phyloP scores from a whole-genome alignment of 108 stramenopile genomes.

The Skeletonema grethae region DNA sequence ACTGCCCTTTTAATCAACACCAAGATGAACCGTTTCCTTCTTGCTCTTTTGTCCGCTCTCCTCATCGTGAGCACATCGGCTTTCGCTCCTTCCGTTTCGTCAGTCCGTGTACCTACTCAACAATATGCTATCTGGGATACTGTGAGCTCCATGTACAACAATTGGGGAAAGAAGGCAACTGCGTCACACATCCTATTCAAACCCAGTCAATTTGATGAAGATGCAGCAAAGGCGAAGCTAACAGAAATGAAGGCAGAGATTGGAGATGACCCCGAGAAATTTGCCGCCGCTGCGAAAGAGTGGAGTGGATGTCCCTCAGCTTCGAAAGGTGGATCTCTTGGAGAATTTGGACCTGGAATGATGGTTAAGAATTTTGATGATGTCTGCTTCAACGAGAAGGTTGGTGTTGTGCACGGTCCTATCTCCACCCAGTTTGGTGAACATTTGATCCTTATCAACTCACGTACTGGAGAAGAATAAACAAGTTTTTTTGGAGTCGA shows the following conservation, averaged over 20 bases:
- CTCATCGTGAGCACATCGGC: slow-evolving; percentile 32
- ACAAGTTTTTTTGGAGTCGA: not conserved
- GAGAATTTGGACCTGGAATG: slow-evolving; percentile 68
- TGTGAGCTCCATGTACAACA: slow-evolving; percentile 37
- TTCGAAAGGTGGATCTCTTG: slow-evolving; percentile 56
- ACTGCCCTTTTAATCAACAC: not conserved
- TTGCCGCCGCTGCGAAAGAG: slow-evolving; percentile 51
- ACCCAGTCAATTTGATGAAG: slow-evolving; percentile 49
- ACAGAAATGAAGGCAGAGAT: slow-evolving; percentile 46
- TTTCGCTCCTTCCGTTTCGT: slow-evolving; percentile 19
- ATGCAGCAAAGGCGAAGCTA: slow-evolving; percentile 42
- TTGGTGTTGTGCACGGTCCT: slow-evolving; percentile 70
- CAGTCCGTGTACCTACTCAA: slow-evolving; percentile 16
- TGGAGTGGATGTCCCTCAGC: slow-evolving; percentile 60
- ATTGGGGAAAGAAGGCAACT: slow-evolving; percentile 55
- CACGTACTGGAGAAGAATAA: slow-evolving; percentile 47
- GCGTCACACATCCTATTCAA: slow-evolving; percentile 55
- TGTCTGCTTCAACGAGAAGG: slow-evolving; percentile 58
- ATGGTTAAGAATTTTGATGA: slow-evolving; percentile 73
- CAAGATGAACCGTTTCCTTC: slow-evolving; percentile 32
- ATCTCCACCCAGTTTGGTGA: slow-evolving; percentile 68
- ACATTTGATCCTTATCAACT: slow-evolving; percentile 61
- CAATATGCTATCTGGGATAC: slow-evolving; percentile 36
- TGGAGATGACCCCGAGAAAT: slow-evolving; percentile 52
- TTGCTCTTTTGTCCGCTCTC: slow-evolving; percentile 28